phyloP scores from a whole-genome alignment of 2,329 filamentous ascomycete species.

The Xylaria sp. region DNA sequence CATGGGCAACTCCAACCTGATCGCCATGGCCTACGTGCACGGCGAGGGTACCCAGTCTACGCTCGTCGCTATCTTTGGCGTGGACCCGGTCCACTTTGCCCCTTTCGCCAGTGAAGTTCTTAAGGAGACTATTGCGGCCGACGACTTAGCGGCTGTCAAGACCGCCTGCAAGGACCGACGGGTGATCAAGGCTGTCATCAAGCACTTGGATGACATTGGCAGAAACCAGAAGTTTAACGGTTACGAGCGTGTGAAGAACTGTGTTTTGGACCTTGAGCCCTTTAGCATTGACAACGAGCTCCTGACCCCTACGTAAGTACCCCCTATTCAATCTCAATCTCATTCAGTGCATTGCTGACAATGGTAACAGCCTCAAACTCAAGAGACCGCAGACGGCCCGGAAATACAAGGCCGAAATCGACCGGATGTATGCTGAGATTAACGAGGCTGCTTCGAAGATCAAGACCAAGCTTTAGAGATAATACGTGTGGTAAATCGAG shows the following conservation, averaged over 20 bases:
- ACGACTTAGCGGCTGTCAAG: constrained; percentile 62
- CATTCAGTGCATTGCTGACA: constrained; percentile 11
- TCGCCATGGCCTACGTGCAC: constrained; percentile 82
- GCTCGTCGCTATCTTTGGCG: constrained; percentile 80
- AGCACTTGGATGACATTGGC: constrained; percentile 71
- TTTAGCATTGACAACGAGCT: constrained; percentile 92
- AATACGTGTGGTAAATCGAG: background rate
- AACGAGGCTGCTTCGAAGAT: constrained; percentile 34
- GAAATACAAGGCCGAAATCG: constrained; percentile 49
- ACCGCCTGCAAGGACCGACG: constrained; percentile 62
- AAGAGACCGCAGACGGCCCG: constrained; percentile 53
- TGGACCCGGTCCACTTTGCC: constrained; percentile 80
- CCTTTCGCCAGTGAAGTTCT: constrained; percentile 73
- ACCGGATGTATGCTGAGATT: constrained; percentile 53
- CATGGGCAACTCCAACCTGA: constrained; percentile 70
- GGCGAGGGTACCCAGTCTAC: constrained; percentile 78
- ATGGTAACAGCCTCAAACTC: constrained; percentile 48
- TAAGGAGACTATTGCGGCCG: constrained; percentile 57
- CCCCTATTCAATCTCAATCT: no score
- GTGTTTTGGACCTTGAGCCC: constrained; percentile 74
- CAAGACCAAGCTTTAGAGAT: constrained; percentile 43
- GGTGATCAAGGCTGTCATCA: constrained; percentile 69
- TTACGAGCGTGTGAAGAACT: constrained; percentile 75
- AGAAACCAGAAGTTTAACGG: constrained; percentile 85
- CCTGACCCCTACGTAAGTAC: constrained; percentile 74